phyloP scores from a whole-genome alignment of 2,329 filamentous ascomycete genomes.

The Paramyrothecium roridum region DNA sequence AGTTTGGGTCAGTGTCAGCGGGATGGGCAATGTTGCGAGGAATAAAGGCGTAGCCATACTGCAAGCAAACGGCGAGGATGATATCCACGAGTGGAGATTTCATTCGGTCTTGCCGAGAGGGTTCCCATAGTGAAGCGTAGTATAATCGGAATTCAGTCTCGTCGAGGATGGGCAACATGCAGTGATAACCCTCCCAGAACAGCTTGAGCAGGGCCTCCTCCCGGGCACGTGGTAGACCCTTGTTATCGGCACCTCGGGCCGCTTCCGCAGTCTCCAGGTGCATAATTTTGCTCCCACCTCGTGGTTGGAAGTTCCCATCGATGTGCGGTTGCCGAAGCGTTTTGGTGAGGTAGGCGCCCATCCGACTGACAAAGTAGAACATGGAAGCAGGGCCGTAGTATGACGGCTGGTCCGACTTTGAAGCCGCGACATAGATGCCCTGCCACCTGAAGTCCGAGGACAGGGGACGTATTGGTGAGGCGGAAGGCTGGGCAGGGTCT shows the following conservation, averaged over 20 bases:
- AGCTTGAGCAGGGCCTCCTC: constrained; percentile 44
- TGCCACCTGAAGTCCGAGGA: constrained; percentile 15
- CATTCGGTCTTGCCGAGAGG: constrained; percentile 23
- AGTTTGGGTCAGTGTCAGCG: not conserved
- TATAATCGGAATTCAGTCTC: constrained; percentile 40
- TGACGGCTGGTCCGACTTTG: constrained; percentile 29
- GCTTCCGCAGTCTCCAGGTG: constrained; percentile 1
- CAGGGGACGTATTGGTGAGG: not conserved
- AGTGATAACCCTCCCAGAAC: constrained; percentile 44
- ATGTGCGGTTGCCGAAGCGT: constrained; percentile 22
- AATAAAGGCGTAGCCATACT: constrained; percentile 32
- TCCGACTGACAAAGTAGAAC: constrained; percentile 40
- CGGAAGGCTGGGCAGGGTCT: not conserved
- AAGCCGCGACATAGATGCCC: constrained; percentile 31
- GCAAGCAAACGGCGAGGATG: constrained; percentile 48
- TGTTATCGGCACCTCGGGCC: not conserved
- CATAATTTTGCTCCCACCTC: constrained; percentile 8
- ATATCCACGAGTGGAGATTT: constrained; percentile 50
- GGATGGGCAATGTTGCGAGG: constrained; percentile 3
- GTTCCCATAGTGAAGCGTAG: constrained; percentile 37
- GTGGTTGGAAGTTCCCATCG: constrained; percentile 9
- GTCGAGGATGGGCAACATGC: constrained; percentile 35
- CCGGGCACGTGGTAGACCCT: constrained; percentile 29
- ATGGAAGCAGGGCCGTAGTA: constrained; percentile 42
- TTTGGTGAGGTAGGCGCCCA: constrained; percentile 31